Conservation (phyloP, 1,284 basidiomycete genomes). For the Heliocybe sulcata region DNA sequence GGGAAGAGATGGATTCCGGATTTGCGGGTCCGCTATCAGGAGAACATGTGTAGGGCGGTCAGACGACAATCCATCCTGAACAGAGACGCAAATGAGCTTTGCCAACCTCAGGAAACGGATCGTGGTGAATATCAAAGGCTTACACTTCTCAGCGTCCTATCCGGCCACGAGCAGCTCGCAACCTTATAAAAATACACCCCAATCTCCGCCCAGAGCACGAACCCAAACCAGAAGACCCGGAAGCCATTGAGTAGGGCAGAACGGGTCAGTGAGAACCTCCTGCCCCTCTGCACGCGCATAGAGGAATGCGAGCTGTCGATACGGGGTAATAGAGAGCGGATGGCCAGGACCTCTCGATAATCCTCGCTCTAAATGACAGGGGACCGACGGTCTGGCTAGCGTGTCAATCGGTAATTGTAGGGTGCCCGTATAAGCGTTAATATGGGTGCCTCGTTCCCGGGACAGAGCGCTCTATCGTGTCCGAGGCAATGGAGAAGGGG, state of each 20-base stretch:
- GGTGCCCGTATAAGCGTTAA: not conserved
- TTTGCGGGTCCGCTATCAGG: constrained; percentile 74
- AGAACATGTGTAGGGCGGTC: constrained; percentile 49
- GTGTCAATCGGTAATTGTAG: not conserved
- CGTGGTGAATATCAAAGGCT: not conserved
- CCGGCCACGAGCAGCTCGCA: constrained; percentile 1
- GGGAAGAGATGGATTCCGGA: constrained; percentile 47
- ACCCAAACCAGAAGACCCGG: not conserved
- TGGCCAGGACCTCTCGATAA: not conserved
- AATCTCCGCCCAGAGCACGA: constrained; percentile 1
- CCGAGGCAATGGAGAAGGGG: no score
- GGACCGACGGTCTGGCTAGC: not conserved
- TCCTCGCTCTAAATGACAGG: not conserved
- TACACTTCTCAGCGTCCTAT: not conserved
- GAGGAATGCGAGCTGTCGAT: not conserved
- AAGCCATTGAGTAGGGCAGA: not conserved
- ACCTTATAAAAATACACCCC: not conserved
- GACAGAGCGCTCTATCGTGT: not conserved
- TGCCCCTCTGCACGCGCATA: not conserved
- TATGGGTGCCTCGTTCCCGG: not conserved
- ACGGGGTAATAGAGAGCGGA: not conserved
- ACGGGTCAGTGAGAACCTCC: not conserved
- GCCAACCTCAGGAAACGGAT: not conserved
- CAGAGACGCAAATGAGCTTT: not conserved
- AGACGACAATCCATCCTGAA: not conserved